Percentiles rank a stretch among this genome's conserved stretches.
These are phyloP conservation scores for Trichoderma sp. DNA, from an alignment of 2,329 filamentous ascomycete species.

Conservation along the genomic window DNA sequence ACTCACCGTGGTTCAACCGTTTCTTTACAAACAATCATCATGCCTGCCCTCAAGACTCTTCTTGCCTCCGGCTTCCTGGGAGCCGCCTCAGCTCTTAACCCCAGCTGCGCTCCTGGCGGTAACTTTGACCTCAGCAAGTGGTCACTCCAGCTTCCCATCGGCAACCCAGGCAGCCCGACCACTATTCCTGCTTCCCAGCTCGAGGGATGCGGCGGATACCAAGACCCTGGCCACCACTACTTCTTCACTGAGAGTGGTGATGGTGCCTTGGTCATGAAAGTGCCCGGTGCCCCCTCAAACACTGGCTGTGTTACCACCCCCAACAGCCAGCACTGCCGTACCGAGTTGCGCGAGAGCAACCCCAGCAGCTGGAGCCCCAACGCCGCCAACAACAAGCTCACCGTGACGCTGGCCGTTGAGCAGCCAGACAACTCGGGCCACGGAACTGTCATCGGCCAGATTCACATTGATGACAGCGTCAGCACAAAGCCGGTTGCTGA, in stretches of 20 bases:
- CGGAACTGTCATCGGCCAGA: conserved; percentile 34
- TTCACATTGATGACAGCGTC: conserved; percentile 36
- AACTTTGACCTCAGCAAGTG: conserved; percentile 35
- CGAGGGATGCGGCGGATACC: conserved; percentile 35
- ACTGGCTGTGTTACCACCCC: conserved; percentile 39
- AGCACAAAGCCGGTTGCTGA: conserved; percentile 40
- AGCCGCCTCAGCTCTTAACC: conserved; percentile 15
- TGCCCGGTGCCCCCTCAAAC: conserved; percentile 34
- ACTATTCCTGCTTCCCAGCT: conserved; percentile 33
- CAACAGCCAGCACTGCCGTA: conserved; percentile 42
- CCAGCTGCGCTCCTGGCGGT: conserved; percentile 23
- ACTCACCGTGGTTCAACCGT: background rate
- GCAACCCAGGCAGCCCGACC: conserved; percentile 23
- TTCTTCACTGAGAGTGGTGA: conserved; percentile 37
- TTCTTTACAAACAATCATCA: background rate
- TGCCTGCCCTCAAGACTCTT: conserved; percentile 10
- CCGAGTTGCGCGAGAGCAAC: conserved; percentile 39
- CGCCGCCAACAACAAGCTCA: conserved; percentile 17
- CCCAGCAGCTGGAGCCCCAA: conserved; percentile 36
- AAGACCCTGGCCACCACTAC: conserved; percentile 27
- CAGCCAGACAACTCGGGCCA: conserved; percentile 37
- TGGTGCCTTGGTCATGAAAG: conserved; percentile 39
- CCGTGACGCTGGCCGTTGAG: conserved; percentile 29
- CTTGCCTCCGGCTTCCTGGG: conserved; percentile 6
- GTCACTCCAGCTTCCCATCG: conserved; percentile 40